phyloP scores from a whole-genome alignment of 495 filamentous ascomycete species.

The Hypoxylon fragiforme region DNA sequence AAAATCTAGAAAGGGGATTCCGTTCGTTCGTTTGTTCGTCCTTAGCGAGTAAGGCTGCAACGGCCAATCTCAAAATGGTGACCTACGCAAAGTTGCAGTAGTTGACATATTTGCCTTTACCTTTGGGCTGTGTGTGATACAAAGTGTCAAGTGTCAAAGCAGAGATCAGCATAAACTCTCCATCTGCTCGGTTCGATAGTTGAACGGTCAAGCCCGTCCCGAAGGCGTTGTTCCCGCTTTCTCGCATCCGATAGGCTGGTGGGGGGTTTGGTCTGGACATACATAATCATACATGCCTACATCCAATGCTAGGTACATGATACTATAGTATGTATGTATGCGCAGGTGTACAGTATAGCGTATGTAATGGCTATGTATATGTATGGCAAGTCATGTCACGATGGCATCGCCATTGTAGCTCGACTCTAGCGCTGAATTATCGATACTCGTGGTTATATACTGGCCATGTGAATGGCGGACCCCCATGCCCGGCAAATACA shows the following conservation, averaged over 20 bases:
- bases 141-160: no score
- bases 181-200: no score
- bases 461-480: not conserved
- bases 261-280: not conserved
- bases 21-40: no score
- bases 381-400: no score
- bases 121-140: no score
- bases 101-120: no score
- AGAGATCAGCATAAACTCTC: no score
- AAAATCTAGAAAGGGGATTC: constrained; percentile 2
- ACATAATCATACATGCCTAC: not conserved
- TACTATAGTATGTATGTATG: constrained; percentile 16
- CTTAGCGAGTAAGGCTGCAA: no score
- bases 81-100: no score
- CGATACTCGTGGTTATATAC: constrained; percentile 15
- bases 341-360: no score
- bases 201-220: constrained; percentile 6
- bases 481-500: constrained; percentile 26
- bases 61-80: no score
- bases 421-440: constrained; percentile 15
- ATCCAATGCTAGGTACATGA: constrained; percentile 4
- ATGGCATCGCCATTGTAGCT: constrained; percentile 15
- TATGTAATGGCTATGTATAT: no score
- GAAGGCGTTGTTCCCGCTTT: constrained; percentile 21
- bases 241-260: constrained; percentile 15